These are phyloP conservation scores for Chrysanthemum seticuspe DNA, from an alignment of 129 eudicot species.

Conservation along the genomic window DNA sequence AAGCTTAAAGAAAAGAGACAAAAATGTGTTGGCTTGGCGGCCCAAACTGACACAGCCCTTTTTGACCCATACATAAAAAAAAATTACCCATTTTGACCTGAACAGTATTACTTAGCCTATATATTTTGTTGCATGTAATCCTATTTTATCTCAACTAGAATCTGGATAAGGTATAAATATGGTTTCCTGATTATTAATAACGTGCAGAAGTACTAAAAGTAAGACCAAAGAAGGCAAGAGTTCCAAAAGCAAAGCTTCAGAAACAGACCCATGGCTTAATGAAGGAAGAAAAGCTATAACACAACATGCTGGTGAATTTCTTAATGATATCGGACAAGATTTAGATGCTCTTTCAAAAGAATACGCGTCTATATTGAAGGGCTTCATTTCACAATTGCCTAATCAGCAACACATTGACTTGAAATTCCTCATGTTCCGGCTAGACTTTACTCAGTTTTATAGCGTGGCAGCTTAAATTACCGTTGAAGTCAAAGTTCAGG, in stretches of 20 bases:
- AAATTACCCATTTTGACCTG: background rate
- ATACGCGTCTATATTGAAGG: slow-evolving; percentile 60
- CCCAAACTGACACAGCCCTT: background rate
- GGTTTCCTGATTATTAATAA: slow-evolving; percentile 7
- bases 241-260: slow-evolving; percentile 47
- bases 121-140: background rate
- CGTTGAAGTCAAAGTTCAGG: slow-evolving; percentile 6
- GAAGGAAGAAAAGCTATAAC: slow-evolving; percentile 89
- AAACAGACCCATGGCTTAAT: slow-evolving; percentile 64
- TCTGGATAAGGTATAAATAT: background rate
- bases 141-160: background rate
- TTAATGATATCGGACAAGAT: slow-evolving; percentile 56
- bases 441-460: slow-evolving; percentile 75
- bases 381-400: slow-evolving; percentile 69
- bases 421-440: slow-evolving; percentile 80
- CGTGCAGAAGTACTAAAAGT: slow-evolving; percentile 46
- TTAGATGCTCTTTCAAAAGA: slow-evolving; percentile 60
- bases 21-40: too few relatives aligned
- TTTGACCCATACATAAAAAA: background rate
- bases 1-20: too few relatives aligned
- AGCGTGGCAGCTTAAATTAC: slow-evolving; percentile 35
- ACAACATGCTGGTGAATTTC: slow-evolving; percentile 73
- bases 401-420: slow-evolving; percentile 68
- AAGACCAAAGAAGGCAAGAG: slow-evolving; percentile 37
- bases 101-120: background rate